Percentiles rank a stretch among this genome's conserved stretches.
Evolutionary conservation across 176 grass and related monocot genomes (phyloP).

Genomic region (Hordeum vulgare): MorexV3_pseudomolecules_assembly NC_058520.1:483138838-483139337

Average conservation of each 20-base stretch:
- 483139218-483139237: neutral
- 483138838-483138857: conserved; percentile 2
- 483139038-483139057: neutral
- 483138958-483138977: neutral
- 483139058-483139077: neutral
- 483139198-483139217: neutral
- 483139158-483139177: neutral
- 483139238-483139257: neutral
- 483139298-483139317: no score
- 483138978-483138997: neutral
- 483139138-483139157: neutral
- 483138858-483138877: conserved; percentile 40
- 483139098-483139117: neutral
- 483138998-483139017: neutral
- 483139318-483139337: no score
- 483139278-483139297: no score
- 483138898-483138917: conserved; percentile 47
- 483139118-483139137: neutral
- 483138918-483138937: conserved; percentile 14
- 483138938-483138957: neutral
- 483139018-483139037: neutral
- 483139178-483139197: neutral
- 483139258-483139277: neutral
- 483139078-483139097: neutral
- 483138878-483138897: conserved; percentile 4